phyloP scores from a whole-genome alignment of 352 stramenopile species.

The Globisporangium ultimum region DNA sequence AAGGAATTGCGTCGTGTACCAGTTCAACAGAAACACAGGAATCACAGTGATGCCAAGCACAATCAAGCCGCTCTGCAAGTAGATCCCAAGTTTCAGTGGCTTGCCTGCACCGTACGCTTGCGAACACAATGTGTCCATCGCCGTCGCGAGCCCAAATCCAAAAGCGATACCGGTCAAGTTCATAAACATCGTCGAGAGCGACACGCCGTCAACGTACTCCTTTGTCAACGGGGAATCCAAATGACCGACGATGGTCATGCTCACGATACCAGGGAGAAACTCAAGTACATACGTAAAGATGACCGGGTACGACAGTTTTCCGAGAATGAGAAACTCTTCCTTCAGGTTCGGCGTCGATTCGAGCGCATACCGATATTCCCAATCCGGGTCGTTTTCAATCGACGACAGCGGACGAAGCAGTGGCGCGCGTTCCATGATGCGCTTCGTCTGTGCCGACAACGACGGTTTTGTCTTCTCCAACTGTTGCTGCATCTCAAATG shows the following conservation, averaged over 20 bases:
- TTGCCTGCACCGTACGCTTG: constrained; percentile 79
- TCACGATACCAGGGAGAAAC: constrained; percentile 62
- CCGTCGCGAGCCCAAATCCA: constrained; percentile 76
- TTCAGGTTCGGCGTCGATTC: constrained; percentile 20
- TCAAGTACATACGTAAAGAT: constrained; percentile 75
- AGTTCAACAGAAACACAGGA: constrained; percentile 70
- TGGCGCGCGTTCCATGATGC: constrained; percentile 29
- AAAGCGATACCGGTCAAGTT: constrained; percentile 81
- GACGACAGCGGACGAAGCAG: constrained; percentile 30
- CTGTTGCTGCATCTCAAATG: constrained; percentile 3
- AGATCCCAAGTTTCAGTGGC: constrained; percentile 74
- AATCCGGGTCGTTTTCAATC: constrained; percentile 27
- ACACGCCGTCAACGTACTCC: constrained; percentile 66
- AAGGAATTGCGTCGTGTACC: constrained; percentile 64
- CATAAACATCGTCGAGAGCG: constrained; percentile 73
- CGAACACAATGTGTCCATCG: constrained; percentile 87
- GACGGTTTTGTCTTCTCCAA: constrained; percentile 6
- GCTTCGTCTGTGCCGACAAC: constrained; percentile 19
- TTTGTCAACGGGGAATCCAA: constrained; percentile 67
- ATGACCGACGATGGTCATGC: constrained; percentile 64
- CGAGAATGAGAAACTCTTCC: constrained; percentile 37
- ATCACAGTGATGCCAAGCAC: constrained; percentile 57
- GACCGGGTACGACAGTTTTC: constrained; percentile 50
- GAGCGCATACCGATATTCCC: constrained; percentile 13
- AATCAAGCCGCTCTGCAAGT: constrained; percentile 75